Base-by-base conservation (phyloP, 2,329 filamentous ascomycete genomes). In the Penicillium polonicum region DNA sequence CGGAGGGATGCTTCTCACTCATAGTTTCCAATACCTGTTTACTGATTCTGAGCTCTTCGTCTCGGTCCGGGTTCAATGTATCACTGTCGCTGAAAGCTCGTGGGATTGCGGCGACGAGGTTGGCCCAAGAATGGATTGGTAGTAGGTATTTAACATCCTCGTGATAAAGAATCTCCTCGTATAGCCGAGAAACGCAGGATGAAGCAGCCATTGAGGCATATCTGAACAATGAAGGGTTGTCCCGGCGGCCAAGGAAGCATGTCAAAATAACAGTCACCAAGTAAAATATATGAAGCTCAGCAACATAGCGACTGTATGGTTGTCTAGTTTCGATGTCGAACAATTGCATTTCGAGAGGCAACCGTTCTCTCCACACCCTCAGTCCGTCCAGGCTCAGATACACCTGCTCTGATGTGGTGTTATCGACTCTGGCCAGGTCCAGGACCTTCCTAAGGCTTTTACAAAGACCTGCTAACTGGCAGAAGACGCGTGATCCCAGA, bases 231-330 rank as follows among this genome's bases (percentile, higher is more conserved):
- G 55, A 42, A 4, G 51, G 36, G 15, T 49, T 58, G 9, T 55
- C 48, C 15, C 51, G 55, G 23, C 58, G 58, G n/a, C 58, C 55
- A 9, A 60, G 55, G 13, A 58, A 60, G 36, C 56, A 58, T 1
- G 44, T 55, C 13, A 60, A 21, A n/a, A 60, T 58, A 12, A 58
- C 27, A 25, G 58, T 52, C 23, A 52, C 52, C n/a, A 60, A 25
- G 21, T 60, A 60, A 17, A 58, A 60, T 13, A 60, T 55, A 39
- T 60, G 43, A 8, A 58, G 36, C 31, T 60, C 58, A 17, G 27
- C 25, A 17, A 55, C 36, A 23, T 45, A 10, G 41, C 55, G 55
- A 29, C 38, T 43, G 31, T 60, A 58, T 21, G 41, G 27, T 3
- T 31, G 36, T 33, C 58, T 54, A 9, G 38, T 35, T 25, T 36